Base-by-base conservation (phyloP, 305 asterid species). In the Solanum hybrid region DNA sequence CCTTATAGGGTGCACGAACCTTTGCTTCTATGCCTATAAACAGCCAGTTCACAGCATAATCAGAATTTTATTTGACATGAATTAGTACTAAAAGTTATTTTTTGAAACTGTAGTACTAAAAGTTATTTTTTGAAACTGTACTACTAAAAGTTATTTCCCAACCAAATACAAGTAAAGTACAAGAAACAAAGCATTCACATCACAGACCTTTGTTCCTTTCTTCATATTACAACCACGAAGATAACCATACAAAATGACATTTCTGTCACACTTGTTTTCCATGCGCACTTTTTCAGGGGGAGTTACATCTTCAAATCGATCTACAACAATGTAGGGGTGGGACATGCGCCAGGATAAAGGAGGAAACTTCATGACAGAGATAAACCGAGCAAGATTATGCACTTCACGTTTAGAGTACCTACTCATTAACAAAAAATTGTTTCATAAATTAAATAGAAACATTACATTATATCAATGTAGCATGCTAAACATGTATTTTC, bases 361-460 rank as follows among this genome's bases (percentile, higher is more conserved):
- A 34, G 98, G 98, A 91, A 97, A 97, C 93, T 97, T 97, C 98
- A 96, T 96, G 90, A 97, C 98, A 89, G 99, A 97, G 87, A 96
- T 94, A 92, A 97, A 97, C 84, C 99, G 95, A n/a, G 99, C 99
- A 28, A 97, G 97, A 91, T 97, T 97, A 91, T 96, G 99, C 77
- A 97, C 94, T 93, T 97, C 99, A 84, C 99, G 98, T 92, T 95
- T 94, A 57, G 98, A 91, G 89, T 97, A 97, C 97, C 99, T 97
- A 94, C 86, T 83, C 91, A 89, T 75, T 73, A 57, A 81, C 88
- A 87, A 95, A 46, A 89, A 20, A 28, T 31, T 33, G 86, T 36
- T 35, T 51, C 42, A 67, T 22, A 67, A 26, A 31, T 29, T 39
- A 73, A 71, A 81, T 80, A 12, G 83, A 71, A 79, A 73, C 13